phyloP scores from a whole-genome alignment of 139 green algal species.

The Pseudopediastrum boryanum region DNA sequence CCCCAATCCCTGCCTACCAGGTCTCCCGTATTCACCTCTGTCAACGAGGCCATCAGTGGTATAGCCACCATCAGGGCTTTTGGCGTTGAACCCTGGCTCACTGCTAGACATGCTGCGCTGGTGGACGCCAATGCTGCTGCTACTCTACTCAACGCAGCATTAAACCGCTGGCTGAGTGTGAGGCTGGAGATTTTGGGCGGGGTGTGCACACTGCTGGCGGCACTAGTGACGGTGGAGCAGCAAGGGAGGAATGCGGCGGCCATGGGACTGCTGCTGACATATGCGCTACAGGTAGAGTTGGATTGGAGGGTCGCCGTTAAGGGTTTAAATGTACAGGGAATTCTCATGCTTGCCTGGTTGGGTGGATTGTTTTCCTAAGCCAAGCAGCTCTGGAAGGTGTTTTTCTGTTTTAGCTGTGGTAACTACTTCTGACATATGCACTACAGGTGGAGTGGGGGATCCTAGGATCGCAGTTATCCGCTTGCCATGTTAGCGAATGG shows the following conservation, averaged over 20 bases:
- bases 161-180: conserved; percentile 72
- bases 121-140: conserved; percentile 55
- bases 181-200: conserved; percentile 71
- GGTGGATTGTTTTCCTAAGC: not conserved
- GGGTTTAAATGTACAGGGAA: not conserved
- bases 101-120: conserved; percentile 35
- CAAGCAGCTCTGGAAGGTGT: not conserved
- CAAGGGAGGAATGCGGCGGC: conserved; percentile 40
- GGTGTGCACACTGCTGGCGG: conserved; percentile 58
- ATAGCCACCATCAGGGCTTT: conserved; percentile 73
- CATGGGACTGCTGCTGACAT: conserved; percentile 63
- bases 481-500: no score
- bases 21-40: conserved; percentile 77
- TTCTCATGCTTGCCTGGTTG: not conserved
- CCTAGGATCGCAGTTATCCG: no score
- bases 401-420: no score
- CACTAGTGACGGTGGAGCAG: conserved; percentile 69
- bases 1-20: conserved; percentile 36
- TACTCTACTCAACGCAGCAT: conserved; percentile 56
- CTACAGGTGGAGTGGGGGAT: no score
- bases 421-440: no score
- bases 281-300: conserved; percentile 52
- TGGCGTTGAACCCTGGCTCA: conserved; percentile 46
- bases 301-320: no score
- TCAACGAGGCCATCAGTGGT: conserved; percentile 79